Base-by-base conservation (phyloP, 805 yeast genomes). In the Starmerella bacillaris region DNA sequence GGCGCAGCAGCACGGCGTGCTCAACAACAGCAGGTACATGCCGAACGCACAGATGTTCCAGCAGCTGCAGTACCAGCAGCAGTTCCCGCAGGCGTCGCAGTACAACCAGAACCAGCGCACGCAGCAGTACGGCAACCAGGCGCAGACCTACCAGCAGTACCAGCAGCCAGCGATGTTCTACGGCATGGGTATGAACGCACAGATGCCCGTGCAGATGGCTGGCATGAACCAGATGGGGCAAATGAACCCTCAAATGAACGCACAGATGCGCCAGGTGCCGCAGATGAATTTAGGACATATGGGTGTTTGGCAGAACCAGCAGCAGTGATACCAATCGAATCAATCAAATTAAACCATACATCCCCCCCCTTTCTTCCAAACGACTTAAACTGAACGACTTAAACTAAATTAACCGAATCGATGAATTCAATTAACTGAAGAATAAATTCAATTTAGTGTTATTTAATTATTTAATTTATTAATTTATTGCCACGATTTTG, bases 291-390 rank as follows among this genome's bases (percentile, higher is more conserved):
- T 42, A 30, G 40, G 47, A 28, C 46, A 44, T 37, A 41, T 42
- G 38, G 45, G 46, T 20, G 46, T 42, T 8, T 42, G 46, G 46
- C 46, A 32, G 24, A 42, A 42, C 37, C 46, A 42, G 42, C 46
- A 42, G 38, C 46, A 42, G 40, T 42, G 29, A 33, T 26, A 17
- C n/a, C n/a, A n/a, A n/a, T n/a, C n/a, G n/a, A n/a, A n/a, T n/a
- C n/a, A n/a, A n/a, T n/a, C n/a, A n/a, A n/a, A n/a, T n/a, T n/a
- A n/a, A n/a, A n/a, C n/a, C n/a, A n/a, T n/a, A n/a, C n/a, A n/a
- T n/a, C n/a, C n/a, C n/a, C n/a, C n/a, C n/a, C n/a, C n/a, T n/a
- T n/a, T n/a, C n/a, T n/a, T n/a, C n/a, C n/a, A n/a, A n/a, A n/a
- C n/a, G n/a, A n/a, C n/a, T n/a, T n/a, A n/a, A n/a, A n/a, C n/a